Evolutionary conservation across 768 basidiomycete species (phyloP), one percentile per base, ranked within the genome.

Genomic region (Xerocomellus dryophilus): DNA sequence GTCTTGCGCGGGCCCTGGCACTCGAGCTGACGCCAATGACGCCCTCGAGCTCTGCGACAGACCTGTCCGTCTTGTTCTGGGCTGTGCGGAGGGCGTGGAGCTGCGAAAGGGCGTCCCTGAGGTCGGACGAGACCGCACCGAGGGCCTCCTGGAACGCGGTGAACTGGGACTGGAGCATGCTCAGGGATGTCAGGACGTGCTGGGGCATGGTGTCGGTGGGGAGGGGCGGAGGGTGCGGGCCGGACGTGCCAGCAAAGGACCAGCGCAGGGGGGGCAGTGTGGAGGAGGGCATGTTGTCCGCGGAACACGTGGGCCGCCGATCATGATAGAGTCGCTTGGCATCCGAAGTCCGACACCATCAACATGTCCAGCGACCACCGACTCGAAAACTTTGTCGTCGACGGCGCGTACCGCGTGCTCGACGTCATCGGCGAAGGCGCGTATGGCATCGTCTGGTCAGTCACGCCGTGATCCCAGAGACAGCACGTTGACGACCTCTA

Each of bases 361-460:
- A 42, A 32, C 31, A 68, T 69, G 67, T 53, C 58, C 36, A 36
- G 41, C n/a, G 71, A 70, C 45, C 47, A 56, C 51, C 61, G 72
- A 57, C 68, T 79, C 56, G 64, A 73, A 38, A 74, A 71, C 52
- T 85, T 84, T 53, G 71, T 75, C 51, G 78, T 80, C 49, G 80
- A 76, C 40, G 71, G 75, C 47, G 69, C 74, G 64, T 95, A 94
- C 69, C 79, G 83, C 66, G 82, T 90, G 2, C 73, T 89, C 44
- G 89, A 92, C 70, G 84, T 91, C 56, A 90, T 94, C 49, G 94
- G 96, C 31, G 96, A 98, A 66, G 96, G 95, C 39, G 94, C 93
- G 14, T 96, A 96, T 72, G 95, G 94, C 36, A 84, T 95, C 65
- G 95, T 97, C 42, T 87, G 87, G 77, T 68, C 39, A 51, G 66